These are phyloP conservation scores for Petunia secreta DNA, from an alignment of 257 asterid species.

Conservation along the genomic window DNA sequence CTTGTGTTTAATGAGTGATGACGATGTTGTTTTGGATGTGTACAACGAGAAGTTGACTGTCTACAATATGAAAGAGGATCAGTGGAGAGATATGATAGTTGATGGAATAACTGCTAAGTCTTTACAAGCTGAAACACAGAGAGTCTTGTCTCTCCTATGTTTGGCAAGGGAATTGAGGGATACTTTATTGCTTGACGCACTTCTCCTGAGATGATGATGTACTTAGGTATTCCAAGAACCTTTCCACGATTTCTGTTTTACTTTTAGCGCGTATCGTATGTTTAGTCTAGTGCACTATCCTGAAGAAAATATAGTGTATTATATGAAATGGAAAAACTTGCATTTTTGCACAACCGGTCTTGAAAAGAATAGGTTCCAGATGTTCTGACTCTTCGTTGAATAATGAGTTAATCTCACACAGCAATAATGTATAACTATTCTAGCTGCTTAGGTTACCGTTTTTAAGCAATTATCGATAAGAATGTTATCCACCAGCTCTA, in stretches of 20 bases:
- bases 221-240: neutral
- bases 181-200: neutral
- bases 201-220: neutral
- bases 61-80: neutral
- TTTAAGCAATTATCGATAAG: too few relatives aligned
- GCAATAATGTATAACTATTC: neutral
- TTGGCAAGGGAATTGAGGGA: neutral
- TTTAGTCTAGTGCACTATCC: too few relatives aligned
- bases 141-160: constrained; percentile 14
- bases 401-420: neutral
- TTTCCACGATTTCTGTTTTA: too few relatives aligned
- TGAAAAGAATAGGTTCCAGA: neutral
- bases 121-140: neutral
- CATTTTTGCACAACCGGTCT: too few relatives aligned
- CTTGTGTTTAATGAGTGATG: neutral
- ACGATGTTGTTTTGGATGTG: neutral
- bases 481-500: too few relatives aligned
- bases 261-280: neutral
- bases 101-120: neutral
- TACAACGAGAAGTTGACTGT: neutral
- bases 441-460: too few relatives aligned
- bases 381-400: neutral
- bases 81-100: neutral
- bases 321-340: too few relatives aligned
- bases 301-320: too few relatives aligned